A percentile compares a stretch with the other conserved stretches of the same genome.
These are phyloP conservation scores for Crithidia fasciculata DNA, from an alignment of 208 protist genomes.

Conservation along the genomic window DNA sequence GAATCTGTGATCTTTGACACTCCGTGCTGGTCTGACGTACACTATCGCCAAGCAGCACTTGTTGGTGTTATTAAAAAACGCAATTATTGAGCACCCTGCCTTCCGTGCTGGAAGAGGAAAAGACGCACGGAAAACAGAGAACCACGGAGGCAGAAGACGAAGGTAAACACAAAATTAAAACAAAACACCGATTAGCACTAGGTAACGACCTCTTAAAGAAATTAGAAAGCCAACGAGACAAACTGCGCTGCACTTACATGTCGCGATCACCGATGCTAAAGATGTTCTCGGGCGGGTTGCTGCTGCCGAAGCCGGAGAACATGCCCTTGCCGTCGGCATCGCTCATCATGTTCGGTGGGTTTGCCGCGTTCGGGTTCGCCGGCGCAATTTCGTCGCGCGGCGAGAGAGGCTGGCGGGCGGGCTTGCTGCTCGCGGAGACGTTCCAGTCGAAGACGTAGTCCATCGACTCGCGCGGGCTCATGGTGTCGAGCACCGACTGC, in stretches of 20 bases:
- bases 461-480: slow-evolving; percentile 42
- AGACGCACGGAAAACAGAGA: no score
- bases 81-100: no score
- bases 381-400: slow-evolving; percentile 35
- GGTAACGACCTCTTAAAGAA: no score
- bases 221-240: no score
- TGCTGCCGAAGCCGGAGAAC: slow-evolving; percentile 53
- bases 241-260: slow-evolving; percentile 6
- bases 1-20: no score
- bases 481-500: slow-evolving; percentile 49
- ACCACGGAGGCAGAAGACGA: no score
- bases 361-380: slow-evolving; percentile 16
- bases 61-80: no score
- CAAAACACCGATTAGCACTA: not conserved
- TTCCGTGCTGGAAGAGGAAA: no score
- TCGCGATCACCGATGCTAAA: slow-evolving; percentile 51
- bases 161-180: slow-evolving; percentile 3
- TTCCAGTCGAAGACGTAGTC: slow-evolving; percentile 66
- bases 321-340: slow-evolving; percentile 47
- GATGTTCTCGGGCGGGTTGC: slow-evolving; percentile 44
- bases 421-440: slow-evolving; percentile 12
- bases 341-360: slow-evolving; percentile 46
- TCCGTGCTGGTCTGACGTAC: no score
- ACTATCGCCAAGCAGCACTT: no score
- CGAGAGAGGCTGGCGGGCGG: slow-evolving; percentile 4